Percentiles rank a stretch among this genome's conserved stretches.
Evolutionary conservation across 257 asterid genomes (phyloP).

Genomic region (Solanum ossicruentum): DNA sequence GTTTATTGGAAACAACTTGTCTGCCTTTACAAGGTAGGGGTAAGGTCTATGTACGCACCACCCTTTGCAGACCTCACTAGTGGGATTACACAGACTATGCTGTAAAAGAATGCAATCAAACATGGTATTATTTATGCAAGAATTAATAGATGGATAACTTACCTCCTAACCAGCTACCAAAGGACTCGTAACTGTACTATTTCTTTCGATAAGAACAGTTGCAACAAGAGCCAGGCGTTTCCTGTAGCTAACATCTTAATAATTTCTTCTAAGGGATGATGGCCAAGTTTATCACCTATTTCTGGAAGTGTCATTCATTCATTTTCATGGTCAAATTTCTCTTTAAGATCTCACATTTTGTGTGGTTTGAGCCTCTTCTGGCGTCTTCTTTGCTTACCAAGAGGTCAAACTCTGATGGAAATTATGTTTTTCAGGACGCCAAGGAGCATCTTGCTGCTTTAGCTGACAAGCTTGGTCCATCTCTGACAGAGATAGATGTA

Average conservation of each 20-base stretch:
- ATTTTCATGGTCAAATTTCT: neutral
- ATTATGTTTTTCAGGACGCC: constrained; percentile 61
- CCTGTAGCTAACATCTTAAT: neutral
- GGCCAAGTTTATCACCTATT: neutral
- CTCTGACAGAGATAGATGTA: constrained; percentile 88
- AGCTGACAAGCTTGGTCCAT: constrained; percentile 92
- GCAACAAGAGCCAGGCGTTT: neutral
- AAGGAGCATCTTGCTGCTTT: constrained; percentile 96
- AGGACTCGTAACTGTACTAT: neutral
- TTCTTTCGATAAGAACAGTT: neutral
- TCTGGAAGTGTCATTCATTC: neutral
- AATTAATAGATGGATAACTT: neutral
- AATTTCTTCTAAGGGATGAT: neutral
- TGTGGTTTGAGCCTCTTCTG: neutral
- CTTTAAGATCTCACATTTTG: neutral
- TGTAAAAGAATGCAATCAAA: neutral
- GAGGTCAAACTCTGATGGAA: neutral
- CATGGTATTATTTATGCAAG: neutral
- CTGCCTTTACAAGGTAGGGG: neutral
- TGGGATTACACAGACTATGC: neutral
- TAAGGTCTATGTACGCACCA: neutral
- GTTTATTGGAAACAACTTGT: neutral
- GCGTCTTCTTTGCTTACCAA: neutral
- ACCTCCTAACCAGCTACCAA: neutral
- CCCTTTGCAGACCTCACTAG: neutral